phyloP scores from a whole-genome alignment of 2,329 filamentous ascomycete genomes.

The Colletotrichum truncatum region DNA sequence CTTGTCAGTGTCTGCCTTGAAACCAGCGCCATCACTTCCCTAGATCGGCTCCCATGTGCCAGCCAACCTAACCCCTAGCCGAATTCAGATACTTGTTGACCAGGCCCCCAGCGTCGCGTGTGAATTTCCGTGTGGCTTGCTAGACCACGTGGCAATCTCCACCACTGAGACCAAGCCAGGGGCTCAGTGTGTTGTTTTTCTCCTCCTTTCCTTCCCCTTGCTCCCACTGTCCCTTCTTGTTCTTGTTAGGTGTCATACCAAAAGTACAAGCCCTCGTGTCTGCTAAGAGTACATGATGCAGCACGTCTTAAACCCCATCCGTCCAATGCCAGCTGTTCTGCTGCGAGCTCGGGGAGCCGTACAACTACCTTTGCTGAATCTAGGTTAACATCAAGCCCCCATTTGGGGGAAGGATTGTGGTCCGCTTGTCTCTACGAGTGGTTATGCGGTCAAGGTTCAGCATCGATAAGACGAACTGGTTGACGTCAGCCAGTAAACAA shows the following conservation, averaged over 20 bases:
- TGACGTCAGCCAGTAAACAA: background rate
- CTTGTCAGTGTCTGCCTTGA: background rate
- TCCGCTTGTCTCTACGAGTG: background rate
- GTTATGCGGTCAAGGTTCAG: background rate
- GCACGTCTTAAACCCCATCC: too few species aligned
- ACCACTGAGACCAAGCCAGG: conserved; percentile 12
- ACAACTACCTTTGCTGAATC: background rate
- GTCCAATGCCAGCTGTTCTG: too few species aligned
- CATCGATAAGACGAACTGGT: conserved; percentile 6
- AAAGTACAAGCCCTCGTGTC: too few species aligned
- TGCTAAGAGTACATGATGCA: too few species aligned
- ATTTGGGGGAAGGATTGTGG: background rate
- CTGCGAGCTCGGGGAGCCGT: too few species aligned
- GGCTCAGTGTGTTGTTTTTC: background rate
- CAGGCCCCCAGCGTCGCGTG: conserved; percentile 17
- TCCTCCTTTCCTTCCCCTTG: background rate
- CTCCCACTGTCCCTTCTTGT: too few species aligned
- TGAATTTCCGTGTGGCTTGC: conserved; percentile 18
- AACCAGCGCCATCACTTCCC: conserved; percentile 9
- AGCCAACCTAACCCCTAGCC: conserved; percentile 1
- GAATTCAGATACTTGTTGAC: background rate
- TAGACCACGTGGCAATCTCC: conserved; percentile 28
- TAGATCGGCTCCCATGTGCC: conserved; percentile 25
- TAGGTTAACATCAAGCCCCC: background rate
- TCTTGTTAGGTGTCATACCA: too few species aligned